Evolutionary conservation across 345 rosid genomes (phyloP), one percentile per base, ranked within the genome.

Genomic region (Hirschfeldia incana): DNA sequence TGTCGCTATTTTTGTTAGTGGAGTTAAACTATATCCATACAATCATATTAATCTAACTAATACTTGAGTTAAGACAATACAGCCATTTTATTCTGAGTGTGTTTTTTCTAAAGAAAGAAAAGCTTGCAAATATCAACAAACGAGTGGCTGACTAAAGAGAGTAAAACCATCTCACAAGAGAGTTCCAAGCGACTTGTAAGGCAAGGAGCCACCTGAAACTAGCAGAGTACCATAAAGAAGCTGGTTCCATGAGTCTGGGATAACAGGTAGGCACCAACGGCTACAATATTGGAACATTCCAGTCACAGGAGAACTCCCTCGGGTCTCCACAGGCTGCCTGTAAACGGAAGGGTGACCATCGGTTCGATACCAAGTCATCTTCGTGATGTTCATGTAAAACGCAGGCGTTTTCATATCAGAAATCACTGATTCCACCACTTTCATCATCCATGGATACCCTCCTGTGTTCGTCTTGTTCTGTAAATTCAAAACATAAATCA

Each of bases 211-310:
- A 11, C 55, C 65, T 28, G 91, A 87, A 6, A 76, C 46, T 1
- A 87, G 66, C 49, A 89, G 72, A 58, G 88, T 83, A 69, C 88
- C 89, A 46, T 86, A 90, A 42, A 92, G 86, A 77, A 92, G 90
- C 66, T 92, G 87, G 60, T 90, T 92, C 97, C 93, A 90, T 37
- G 85, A 83, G 65, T 92, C 97, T 1, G 94, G 93, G 76, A 89
- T 90, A 33, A 92, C 94, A 10, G 94, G 94, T 17, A 92, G 81
- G 63, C 94, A 90, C 94, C 97, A 92, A 44, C 89, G 97, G 80
- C 91, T 89, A 74, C 93, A 90, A 68, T 90, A 94, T 70, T 90
- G 93, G 70, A 84, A 71, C 89, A 80, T 28, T 49, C 79, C 0
- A 55, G 78, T 11, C 36, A 16, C 83, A 70, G 34, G 0, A 44